Conservation (phyloP, 2,329 filamentous ascomycete genomes). For the Penicillium oxalicum region DNA sequence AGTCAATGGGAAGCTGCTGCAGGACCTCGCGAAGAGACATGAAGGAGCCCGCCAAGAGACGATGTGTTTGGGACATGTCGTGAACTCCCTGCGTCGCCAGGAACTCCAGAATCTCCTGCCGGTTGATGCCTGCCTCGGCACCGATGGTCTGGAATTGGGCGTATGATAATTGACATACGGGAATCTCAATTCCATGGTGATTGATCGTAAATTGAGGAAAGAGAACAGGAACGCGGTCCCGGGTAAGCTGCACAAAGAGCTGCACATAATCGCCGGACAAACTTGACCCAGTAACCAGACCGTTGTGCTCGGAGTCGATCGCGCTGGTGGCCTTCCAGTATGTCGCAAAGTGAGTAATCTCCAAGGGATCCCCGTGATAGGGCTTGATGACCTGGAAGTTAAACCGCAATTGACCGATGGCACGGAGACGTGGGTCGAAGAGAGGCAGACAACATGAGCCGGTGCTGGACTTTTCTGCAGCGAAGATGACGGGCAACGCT, state of each 20-base stretch:
- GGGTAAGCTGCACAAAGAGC: slow-evolving; percentile 85
- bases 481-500: slow-evolving; percentile 81
- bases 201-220: slow-evolving; percentile 79
- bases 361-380: slow-evolving; percentile 82
- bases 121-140: slow-evolving; percentile 32
- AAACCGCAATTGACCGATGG: slow-evolving; percentile 91
- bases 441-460: slow-evolving; percentile 79
- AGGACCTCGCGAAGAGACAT: slow-evolving; percentile 75
- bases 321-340: slow-evolving; percentile 99
- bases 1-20: slow-evolving; percentile 63
- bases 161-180: slow-evolving; percentile 71
- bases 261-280: slow-evolving; percentile 92
- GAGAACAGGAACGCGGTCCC: slow-evolving; percentile 77
- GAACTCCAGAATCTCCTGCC: slow-evolving; percentile 24
- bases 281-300: slow-evolving; percentile 90
- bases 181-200: slow-evolving; percentile 71
- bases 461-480: slow-evolving; percentile 65
- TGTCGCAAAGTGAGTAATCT: slow-evolving; percentile 96
- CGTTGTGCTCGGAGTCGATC: slow-evolving; percentile 75
- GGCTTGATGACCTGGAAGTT: slow-evolving; percentile 95
- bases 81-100: slow-evolving; percentile 29
- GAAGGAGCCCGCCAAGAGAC: slow-evolving; percentile 67
- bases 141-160: slow-evolving; percentile 47
- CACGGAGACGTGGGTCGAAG: slow-evolving; percentile 83
- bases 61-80: slow-evolving; percentile 61